Conservation (phyloP, 305 asterid genomes). For the Rubia occidens region DNA sequence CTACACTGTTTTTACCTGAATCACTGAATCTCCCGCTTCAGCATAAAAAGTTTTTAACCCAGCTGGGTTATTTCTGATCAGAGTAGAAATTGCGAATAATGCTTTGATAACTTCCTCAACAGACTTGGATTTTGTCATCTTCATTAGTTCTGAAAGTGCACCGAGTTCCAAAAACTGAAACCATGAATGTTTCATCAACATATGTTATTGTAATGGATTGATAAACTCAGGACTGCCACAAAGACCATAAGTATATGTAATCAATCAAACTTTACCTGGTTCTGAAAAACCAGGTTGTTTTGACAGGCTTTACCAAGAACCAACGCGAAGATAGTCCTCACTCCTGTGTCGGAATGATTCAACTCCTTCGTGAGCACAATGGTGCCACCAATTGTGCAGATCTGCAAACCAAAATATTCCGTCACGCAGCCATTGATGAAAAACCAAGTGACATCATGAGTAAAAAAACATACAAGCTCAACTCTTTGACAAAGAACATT, state of each 20-base stretch:
- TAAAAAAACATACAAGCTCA: not conserved
- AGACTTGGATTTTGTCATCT: slow-evolving; percentile 44
- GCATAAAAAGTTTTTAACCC: slow-evolving; percentile 56
- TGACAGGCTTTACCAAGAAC: slow-evolving; percentile 85
- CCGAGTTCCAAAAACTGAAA: slow-evolving; percentile 68
- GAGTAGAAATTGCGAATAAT: slow-evolving; percentile 67
- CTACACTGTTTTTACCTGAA: slow-evolving; percentile 51
- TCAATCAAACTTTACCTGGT: slow-evolving; percentile 41
- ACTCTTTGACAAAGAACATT: not conserved
- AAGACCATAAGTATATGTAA: not conserved
- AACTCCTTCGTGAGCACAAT: slow-evolving; percentile 44
- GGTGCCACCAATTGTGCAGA: slow-evolving; percentile 68
- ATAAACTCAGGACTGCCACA: not conserved
- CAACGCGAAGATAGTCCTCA: slow-evolving; percentile 63
- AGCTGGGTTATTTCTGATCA: slow-evolving; percentile 49
- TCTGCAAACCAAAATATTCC: slow-evolving; percentile 33
- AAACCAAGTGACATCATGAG: not conserved
- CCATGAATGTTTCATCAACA: slow-evolving; percentile 17
- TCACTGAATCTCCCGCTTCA: slow-evolving; percentile 61
- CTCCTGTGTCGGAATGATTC: slow-evolving; percentile 36
- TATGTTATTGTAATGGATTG: not conserved
- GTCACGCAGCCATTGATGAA: not conserved
- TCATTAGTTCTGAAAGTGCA: slow-evolving; percentile 45
- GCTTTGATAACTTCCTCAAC: slow-evolving; percentile 76
- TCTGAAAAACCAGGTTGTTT: slow-evolving; percentile 65